phyloP scores from a whole-genome alignment of 345 rosid species.

The Odontarrhena argentea region DNA sequence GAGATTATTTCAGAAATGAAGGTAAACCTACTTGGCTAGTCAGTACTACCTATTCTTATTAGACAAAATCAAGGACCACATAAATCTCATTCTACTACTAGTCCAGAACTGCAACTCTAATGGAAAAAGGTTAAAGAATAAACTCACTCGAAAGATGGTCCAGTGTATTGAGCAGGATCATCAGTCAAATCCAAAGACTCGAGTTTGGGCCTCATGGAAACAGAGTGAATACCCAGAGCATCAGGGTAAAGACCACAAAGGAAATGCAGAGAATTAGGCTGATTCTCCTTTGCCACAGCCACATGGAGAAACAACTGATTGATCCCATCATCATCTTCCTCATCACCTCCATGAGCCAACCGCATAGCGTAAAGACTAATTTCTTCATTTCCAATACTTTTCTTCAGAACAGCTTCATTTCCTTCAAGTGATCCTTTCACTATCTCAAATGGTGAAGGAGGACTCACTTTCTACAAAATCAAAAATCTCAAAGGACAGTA shows the following conservation, averaged over 20 bases:
- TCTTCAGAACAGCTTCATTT: conserved; percentile 70
- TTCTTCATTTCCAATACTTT: conserved; percentile 66
- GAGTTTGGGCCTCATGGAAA: conserved; percentile 72
- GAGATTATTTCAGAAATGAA: conserved; percentile 1
- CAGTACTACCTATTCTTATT: not conserved
- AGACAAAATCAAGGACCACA: not conserved
- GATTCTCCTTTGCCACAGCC: conserved; percentile 75
- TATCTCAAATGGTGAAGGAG: conserved; percentile 70
- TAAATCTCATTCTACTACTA: not conserved
- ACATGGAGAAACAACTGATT: conserved; percentile 87
- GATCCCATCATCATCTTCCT: conserved; percentile 62
- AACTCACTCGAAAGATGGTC: conserved; percentile 80
- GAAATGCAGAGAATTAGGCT: conserved; percentile 65
- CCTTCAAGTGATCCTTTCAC: conserved; percentile 72
- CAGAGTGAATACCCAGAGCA: conserved; percentile 87
- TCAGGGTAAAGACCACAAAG: conserved; percentile 93
- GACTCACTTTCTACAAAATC: conserved; percentile 69
- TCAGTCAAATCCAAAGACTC: conserved; percentile 45
- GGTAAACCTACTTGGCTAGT: not conserved
- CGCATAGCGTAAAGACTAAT: conserved; percentile 71
- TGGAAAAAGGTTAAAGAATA: not conserved
- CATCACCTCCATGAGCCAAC: conserved; percentile 56
- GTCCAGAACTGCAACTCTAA: not conserved
- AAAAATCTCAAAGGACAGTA: not conserved
- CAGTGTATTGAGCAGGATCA: conserved; percentile 57